phyloP scores from a whole-genome alignment of 305 asterid genomes.

The Coffea humblotiana region DNA sequence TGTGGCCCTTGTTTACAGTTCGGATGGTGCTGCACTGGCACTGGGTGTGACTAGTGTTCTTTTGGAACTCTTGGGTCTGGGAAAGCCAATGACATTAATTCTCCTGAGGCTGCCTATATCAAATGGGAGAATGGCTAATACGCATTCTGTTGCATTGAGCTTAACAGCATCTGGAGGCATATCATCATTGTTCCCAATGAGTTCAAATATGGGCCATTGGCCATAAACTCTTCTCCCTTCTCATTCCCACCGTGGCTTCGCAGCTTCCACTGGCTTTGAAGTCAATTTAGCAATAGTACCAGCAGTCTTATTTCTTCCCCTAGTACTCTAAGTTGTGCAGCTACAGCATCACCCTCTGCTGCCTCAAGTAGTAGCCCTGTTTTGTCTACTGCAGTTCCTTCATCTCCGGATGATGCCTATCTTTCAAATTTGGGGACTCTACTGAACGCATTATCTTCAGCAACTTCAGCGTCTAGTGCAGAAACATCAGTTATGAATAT shows the following conservation, averaged over 20 bases:
- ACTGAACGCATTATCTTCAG: constrained; percentile 28
- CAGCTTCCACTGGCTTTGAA: constrained; percentile 12
- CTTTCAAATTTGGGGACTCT: constrained; percentile 38
- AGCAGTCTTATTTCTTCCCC: constrained; percentile 46
- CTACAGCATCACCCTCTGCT: constrained; percentile 29
- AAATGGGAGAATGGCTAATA: constrained; percentile 8
- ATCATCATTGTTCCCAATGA: constrained; percentile 11
- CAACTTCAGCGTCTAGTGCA: constrained; percentile 23
- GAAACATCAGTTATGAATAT: constrained; percentile 15
- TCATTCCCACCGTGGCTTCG: constrained; percentile 12
- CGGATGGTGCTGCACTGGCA: background rate
- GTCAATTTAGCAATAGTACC: constrained; percentile 35
- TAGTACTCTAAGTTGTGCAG: constrained; percentile 9
- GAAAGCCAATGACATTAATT: background rate
- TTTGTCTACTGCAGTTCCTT: constrained; percentile 30
- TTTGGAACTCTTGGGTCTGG: background rate
- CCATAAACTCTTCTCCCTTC: constrained; percentile 18
- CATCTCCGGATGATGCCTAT: constrained; percentile 29
- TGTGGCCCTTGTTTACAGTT: background rate
- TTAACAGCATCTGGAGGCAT: constrained; percentile 20
- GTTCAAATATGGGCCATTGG: constrained; percentile 18
- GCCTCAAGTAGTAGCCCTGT: constrained; percentile 30
- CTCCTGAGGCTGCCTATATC: background rate
- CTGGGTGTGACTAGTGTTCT: background rate
- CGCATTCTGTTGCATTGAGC: constrained; percentile 4